Evolutionary conservation across 2,329 filamentous ascomycete species (phyloP).

Genomic region (Nakataea oryzae): DNA sequence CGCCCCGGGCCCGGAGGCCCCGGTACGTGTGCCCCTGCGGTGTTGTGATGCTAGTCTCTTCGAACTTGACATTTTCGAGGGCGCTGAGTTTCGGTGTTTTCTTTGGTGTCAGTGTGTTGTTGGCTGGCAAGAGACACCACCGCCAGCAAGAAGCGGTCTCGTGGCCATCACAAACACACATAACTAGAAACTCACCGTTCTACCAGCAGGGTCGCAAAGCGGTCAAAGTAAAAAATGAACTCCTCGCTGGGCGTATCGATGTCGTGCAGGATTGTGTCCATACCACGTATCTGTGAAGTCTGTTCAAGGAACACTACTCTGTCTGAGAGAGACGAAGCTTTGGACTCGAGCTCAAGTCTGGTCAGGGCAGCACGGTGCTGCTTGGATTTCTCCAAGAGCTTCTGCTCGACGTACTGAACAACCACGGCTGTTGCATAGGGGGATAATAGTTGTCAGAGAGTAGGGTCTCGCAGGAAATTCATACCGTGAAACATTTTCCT

Average conservation of each 20-base stretch:
- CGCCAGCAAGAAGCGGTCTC: too few relatives aligned
- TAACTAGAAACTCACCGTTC: constrained; percentile 47
- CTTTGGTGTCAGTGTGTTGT: not conserved
- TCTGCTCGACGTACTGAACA: constrained; percentile 82
- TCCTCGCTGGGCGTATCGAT: constrained; percentile 72
- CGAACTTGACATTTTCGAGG: constrained; percentile 66
- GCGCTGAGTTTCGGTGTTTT: constrained; percentile 38
- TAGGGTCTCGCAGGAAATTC: constrained; percentile 2
- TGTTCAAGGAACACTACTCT: constrained; percentile 66
- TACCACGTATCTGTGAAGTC: constrained; percentile 72
- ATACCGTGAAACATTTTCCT: not conserved
- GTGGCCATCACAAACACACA: too few relatives aligned
- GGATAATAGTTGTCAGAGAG: not conserved
- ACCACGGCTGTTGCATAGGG: constrained; percentile 60
- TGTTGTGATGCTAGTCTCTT: constrained; percentile 54
- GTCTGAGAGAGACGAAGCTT: constrained; percentile 61
- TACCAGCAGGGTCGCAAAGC: constrained; percentile 72
- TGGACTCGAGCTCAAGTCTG: constrained; percentile 61
- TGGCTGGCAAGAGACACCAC: not conserved
- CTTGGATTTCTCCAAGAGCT: constrained; percentile 74
- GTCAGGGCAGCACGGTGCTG: constrained; percentile 72
- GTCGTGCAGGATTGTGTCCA: constrained; percentile 85
- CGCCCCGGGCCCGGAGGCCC: constrained; percentile 61
- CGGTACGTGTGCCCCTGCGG: constrained; percentile 59
- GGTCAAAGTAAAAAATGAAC: constrained; percentile 96